Conservation (phyloP, 2,329 filamentous ascomycete species). For the Atkinsonella hypoxylon region DNA sequence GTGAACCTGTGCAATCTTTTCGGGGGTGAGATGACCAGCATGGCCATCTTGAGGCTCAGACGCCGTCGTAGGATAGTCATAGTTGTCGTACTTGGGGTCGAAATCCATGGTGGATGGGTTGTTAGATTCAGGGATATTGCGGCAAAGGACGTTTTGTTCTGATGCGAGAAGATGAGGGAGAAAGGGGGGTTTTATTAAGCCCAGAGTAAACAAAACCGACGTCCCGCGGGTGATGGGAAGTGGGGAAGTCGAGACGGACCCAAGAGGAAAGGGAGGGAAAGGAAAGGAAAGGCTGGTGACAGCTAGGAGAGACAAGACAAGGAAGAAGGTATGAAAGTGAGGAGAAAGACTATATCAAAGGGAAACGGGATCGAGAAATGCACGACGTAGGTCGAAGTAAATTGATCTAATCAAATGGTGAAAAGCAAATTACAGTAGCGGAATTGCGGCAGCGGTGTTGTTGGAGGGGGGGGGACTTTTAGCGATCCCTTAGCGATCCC, state of each 20-base stretch:
- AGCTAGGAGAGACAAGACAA: neutral
- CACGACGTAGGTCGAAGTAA: neutral
- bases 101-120: conserved; percentile 37
- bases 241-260: neutral
- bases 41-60: conserved; percentile 63
- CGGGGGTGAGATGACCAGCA: conserved; percentile 72
- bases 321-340: neutral
- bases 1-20: conserved; percentile 80
- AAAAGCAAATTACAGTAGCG: neutral
- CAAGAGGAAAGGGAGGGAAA: neutral
- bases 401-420: neutral
- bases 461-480: neutral
- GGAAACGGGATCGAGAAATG: neutral
- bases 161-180: neutral
- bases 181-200: neutral
- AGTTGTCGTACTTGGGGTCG: conserved; percentile 90
- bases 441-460: neutral
- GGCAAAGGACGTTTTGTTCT: neutral
- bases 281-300: neutral
- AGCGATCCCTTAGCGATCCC: neutral
- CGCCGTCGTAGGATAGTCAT: conserved; percentile 78
- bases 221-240: neutral
- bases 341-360: neutral
- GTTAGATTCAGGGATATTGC: neutral
- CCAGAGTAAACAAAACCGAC: neutral